Conservation (phyloP, 2,329 filamentous ascomycete genomes). For the Neofusicoccum cordaticola region DNA sequence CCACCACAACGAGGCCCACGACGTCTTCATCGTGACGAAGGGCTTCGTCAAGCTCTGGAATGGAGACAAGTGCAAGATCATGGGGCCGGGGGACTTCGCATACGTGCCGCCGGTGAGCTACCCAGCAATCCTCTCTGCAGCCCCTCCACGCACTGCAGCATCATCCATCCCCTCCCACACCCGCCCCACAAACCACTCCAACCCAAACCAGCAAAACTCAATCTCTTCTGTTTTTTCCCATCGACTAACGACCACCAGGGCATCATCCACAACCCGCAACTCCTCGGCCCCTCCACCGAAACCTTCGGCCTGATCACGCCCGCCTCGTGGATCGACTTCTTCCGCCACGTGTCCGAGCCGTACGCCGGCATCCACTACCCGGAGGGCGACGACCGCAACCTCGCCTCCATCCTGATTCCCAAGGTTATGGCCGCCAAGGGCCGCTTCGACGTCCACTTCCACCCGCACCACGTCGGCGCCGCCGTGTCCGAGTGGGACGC, state of each 20-base stretch:
- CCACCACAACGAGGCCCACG: slow-evolving; percentile 53
- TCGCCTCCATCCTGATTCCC: slow-evolving; percentile 50
- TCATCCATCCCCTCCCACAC: too few species aligned
- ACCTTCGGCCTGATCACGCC: slow-evolving; percentile 55
- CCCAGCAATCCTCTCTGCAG: background rate
- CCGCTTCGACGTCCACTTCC: slow-evolving; percentile 56
- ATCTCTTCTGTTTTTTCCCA: too few species aligned
- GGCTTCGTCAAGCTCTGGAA: slow-evolving; percentile 57
- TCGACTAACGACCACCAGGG: slow-evolving; percentile 30
- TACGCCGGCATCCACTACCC: slow-evolving; percentile 52
- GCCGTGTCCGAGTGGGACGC: slow-evolving; percentile 34
- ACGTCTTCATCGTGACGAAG: slow-evolving; percentile 55
- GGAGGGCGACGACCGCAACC: slow-evolving; percentile 51
- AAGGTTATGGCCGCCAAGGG: slow-evolving; percentile 54
- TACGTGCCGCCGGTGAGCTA: slow-evolving; percentile 53
- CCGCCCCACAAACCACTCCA: too few species aligned
- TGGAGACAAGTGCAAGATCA: slow-evolving; percentile 54
- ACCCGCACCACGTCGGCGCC: slow-evolving; percentile 48
- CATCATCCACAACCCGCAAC: slow-evolving; percentile 55
- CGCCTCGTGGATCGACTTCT: slow-evolving; percentile 61
- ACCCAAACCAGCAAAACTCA: too few species aligned
- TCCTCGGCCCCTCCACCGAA: slow-evolving; percentile 55
- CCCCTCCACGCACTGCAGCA: too few species aligned
- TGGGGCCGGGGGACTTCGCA: slow-evolving; percentile 57
- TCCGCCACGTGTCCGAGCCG: slow-evolving; percentile 55